Evolutionary conservation across 1,139 yeast species (phyloP), one percentile per base, ranked within the genome.

Genomic region (Candida sojae): DNA sequence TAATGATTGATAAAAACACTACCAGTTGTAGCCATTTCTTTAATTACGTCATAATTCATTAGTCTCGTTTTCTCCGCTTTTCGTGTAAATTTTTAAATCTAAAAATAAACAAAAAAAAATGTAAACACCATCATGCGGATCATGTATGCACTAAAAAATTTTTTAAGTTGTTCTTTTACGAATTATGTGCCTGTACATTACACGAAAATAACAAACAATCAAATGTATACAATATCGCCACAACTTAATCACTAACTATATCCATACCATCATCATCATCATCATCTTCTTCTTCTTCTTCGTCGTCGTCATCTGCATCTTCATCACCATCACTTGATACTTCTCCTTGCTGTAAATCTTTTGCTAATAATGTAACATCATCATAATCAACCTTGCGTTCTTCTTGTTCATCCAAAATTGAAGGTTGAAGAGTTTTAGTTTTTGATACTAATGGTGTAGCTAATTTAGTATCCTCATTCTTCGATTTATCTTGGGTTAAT

Each of bases 191-290:
- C 21, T 17, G 21, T 17, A 17, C 21, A 17, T 17, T 33, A 33
- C 36, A 33, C 36, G 36, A 33, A 12, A 33, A 33, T 5, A 5
- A 36, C 29, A 36, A 12, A 36, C 31, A 5, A 17, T 17, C 17
- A 33, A 12, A 10, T 38, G 34, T 11, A 36, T 13, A 36, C 17
- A 36, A 29, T 6, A 17, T 17, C 17, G 12, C 21, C 21, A 17
- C 21, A 12, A 10, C 33, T 50, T 56, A 73, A 46, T 82, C 86
- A 57, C 84, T 79, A 56, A 83, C 88, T 37, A 83, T 70, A 58
- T 83, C 88, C 86, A 84, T 83, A 6, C 79, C 73, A 48, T 79
- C 83, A 48, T 77, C 85, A 10, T 49, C 52, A 32, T 44, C 47
- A 11, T 30, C 84, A 36, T 75, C 85, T 39, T 80, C n/a, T n/a